A percentile compares a stretch with the other conserved stretches of the same genome.
These are phyloP conservation scores for Bertia moriformis DNA, from an alignment of 2,329 filamentous ascomycete genomes.

Conservation along the genomic window DNA sequence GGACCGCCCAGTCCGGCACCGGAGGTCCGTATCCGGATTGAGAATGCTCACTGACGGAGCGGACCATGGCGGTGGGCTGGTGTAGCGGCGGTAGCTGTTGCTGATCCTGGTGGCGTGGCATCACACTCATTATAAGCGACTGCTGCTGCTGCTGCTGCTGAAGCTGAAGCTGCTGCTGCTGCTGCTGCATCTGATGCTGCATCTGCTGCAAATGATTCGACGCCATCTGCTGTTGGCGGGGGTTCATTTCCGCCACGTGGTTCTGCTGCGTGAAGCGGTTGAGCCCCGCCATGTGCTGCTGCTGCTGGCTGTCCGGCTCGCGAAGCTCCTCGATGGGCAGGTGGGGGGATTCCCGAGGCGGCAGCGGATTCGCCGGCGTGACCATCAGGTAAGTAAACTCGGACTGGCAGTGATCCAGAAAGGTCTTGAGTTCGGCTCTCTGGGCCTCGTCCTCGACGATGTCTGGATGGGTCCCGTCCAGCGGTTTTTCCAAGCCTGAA, in stretches of 20 bases:
- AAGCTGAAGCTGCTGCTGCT: no score
- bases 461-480: constrained; percentile 26
- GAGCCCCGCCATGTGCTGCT: constrained; percentile 31
- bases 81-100: no score
- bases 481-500: constrained; percentile 11
- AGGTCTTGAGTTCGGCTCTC: constrained; percentile 38
- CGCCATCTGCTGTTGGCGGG: constrained; percentile 22
- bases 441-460: constrained; percentile 32
- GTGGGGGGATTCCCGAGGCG: constrained; percentile 47
- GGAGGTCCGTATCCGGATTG: constrained; percentile 18
- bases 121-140: constrained; percentile 8
- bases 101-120: not conserved
- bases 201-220: no score
- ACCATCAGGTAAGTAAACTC: constrained; percentile 58
- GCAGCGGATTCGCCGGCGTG: constrained; percentile 48
- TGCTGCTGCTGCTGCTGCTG: constrained; percentile 8
- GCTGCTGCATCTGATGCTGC: no score
- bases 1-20: not conserved
- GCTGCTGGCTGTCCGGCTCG: constrained; percentile 37
- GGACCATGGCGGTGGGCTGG: constrained; percentile 28
- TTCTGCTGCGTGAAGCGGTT: constrained; percentile 26
- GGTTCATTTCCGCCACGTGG: constrained; percentile 37
- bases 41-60: constrained; percentile 33
- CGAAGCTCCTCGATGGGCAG: constrained; percentile 43
- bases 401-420: constrained; percentile 49